These are phyloP conservation scores for Acanthamoeba healyi DNA, from an alignment of 208 protist species.

Conservation along the genomic window DNA sequence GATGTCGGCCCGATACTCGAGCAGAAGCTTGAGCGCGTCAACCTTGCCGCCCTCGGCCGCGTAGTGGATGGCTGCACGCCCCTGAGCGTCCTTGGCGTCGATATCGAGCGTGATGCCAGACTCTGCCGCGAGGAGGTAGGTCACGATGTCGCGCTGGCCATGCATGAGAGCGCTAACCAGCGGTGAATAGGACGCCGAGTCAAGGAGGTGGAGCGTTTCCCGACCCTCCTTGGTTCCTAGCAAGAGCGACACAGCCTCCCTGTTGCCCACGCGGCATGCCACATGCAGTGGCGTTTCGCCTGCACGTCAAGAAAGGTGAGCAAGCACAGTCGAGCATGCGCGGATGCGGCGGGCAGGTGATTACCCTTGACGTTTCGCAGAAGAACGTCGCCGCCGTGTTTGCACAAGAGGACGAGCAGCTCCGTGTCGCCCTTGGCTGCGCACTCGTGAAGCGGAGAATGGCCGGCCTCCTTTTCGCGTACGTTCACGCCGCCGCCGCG, in stretches of 20 bases:
- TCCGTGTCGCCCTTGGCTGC: background rate
- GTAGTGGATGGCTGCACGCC: slow-evolving; percentile 14
- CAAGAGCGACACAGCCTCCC: background rate
- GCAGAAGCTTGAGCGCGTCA: background rate
- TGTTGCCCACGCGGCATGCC: slow-evolving; percentile 15
- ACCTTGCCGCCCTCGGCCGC: slow-evolving; percentile 16
- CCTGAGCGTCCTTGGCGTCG: slow-evolving; percentile 12
- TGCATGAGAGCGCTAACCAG: slow-evolving; percentile 18
- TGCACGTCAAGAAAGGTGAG: background rate
- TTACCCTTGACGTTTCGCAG: background rate
- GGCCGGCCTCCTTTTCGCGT: slow-evolving; percentile 10
- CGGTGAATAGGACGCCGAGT: background rate
- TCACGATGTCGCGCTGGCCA: slow-evolving; percentile 3
- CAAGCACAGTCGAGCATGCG: background rate
- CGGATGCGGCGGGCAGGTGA: background rate
- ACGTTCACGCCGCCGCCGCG: slow-evolving; percentile 28
- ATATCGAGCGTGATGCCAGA: background rate
- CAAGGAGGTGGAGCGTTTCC: background rate
- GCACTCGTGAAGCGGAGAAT: background rate
- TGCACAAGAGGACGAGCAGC: slow-evolving; percentile 45
- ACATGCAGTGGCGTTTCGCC: slow-evolving; percentile 23
- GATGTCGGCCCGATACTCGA: slow-evolving; percentile 9
- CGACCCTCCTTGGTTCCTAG: background rate
- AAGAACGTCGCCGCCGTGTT: slow-evolving; percentile 31
- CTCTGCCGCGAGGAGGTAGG: background rate